Base-by-base conservation (phyloP, 2,329 filamentous ascomycete species). In the Gnomoniopsis sp. region DNA sequence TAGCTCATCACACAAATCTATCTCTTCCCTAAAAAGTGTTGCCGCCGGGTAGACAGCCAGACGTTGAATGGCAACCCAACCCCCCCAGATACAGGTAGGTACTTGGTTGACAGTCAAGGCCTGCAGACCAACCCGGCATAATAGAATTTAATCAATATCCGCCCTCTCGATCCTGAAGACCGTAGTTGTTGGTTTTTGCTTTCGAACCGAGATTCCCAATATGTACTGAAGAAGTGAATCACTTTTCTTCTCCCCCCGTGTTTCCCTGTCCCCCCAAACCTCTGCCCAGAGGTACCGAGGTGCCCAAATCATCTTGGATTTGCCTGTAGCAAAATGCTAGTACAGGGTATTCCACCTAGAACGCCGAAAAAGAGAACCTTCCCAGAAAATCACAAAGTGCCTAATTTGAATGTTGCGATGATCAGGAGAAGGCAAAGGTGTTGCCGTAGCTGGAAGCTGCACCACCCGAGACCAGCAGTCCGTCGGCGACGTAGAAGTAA, bases 401-500 rank as follows among this genome's bases (percentile, higher is more conserved):
- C 33, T 38, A 48, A 41, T 41, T 19, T 30, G 43, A 23, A 21
- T 22, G 30, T 26, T 41, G 22, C n/a, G 47, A n/a, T 51, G 34
- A 55, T 68, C 69, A 70, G 44, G 67, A 60, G 52, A 74, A 75
- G 64, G 80, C 81, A 65, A 80, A 85, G 58, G 75, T 75, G 65
- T 77, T 68, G 67, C 83, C 83, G 62, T 74, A 76, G 22, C 63
- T 61, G 74, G 75, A 82, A 23, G 81, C 72, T n/a, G 68, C 34
- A 26, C 68, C 71, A 49, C 67, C 53, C 49, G 69, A 58, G 70
- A 83, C 72, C 63, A 82, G 73, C 55, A 70, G 69, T 64, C 74
- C 75, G 21, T 73, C 66, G 47, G 67, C 65, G 21, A 78, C 78
- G 76, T 80, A 81, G 72, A 83, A 86, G 77, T 83, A 85, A 23